These are phyloP conservation scores for Penicillium manginii DNA, from an alignment of 495 filamentous ascomycete genomes.

Conservation along the genomic window DNA sequence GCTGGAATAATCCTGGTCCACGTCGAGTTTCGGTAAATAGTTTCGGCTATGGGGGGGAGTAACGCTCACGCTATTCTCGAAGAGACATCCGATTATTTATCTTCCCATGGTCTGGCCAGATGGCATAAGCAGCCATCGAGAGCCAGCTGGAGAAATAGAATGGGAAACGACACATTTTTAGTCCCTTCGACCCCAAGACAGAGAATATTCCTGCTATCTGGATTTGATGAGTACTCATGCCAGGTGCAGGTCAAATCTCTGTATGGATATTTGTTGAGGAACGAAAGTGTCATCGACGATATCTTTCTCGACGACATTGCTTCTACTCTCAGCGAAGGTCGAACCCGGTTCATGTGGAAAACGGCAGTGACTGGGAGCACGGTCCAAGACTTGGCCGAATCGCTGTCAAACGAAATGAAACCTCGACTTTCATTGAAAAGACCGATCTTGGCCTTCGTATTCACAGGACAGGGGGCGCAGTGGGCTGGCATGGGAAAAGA, in stretches of 20 bases:
- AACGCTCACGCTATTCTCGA: constrained; percentile 49
- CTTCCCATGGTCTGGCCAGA: neutral
- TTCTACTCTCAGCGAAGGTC: constrained; percentile 32
- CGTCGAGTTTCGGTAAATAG: constrained; percentile 40
- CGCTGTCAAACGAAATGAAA: constrained; percentile 5
- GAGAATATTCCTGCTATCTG: constrained; percentile 24
- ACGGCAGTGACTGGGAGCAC: constrained; percentile 19
- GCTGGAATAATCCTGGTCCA: constrained; percentile 5
- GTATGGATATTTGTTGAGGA: constrained; percentile 16
- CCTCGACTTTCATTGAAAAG: constrained; percentile 1
- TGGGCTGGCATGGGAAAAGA: constrained; percentile 40
- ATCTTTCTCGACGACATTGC: constrained; percentile 31
- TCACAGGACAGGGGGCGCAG: constrained; percentile 53
- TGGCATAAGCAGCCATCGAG: neutral
- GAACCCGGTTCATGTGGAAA: constrained; percentile 31
- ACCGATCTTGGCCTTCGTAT: constrained; percentile 26
- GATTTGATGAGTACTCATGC: constrained; percentile 22
- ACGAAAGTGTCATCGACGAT: neutral
- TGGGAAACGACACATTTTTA: neutral
- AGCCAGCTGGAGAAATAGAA: neutral
- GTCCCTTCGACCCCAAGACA: neutral
- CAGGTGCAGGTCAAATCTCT: constrained; percentile 8
- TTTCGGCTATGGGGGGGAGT: constrained; percentile 44
- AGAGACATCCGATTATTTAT: constrained; percentile 23
- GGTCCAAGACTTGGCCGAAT: constrained; percentile 1